phyloP scores from a whole-genome alignment of 768 basidiomycete genomes.

The Postia placenta region DNA sequence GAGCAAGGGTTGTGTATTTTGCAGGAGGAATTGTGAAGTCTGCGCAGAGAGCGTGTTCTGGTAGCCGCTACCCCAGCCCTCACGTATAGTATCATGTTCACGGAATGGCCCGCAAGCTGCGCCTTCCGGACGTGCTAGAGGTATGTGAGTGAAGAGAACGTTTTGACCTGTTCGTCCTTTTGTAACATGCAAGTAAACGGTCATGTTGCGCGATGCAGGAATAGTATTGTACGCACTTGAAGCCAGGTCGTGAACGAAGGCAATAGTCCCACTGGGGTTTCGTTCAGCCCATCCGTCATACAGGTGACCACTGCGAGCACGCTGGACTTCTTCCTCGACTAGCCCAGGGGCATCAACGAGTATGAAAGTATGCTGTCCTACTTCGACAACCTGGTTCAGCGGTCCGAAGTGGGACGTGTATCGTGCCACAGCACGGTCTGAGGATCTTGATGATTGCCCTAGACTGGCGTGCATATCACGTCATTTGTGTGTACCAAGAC shows the following conservation, averaged over 20 bases:
- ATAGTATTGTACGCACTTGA: slow-evolving; percentile 32
- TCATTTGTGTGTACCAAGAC: slow-evolving; percentile 3
- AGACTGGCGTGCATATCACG: slow-evolving; percentile 18
- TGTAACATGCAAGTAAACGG: no score
- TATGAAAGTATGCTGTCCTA: slow-evolving; percentile 69
- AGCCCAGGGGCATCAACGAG: slow-evolving; percentile 70
- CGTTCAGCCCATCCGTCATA: slow-evolving; percentile 42
- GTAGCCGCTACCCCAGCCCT: slow-evolving; percentile 74
- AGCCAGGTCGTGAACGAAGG: slow-evolving; percentile 29
- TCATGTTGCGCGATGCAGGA: no score
- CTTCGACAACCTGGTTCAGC: slow-evolving; percentile 52
- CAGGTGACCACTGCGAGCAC: slow-evolving; percentile 32
- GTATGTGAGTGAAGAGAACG: slow-evolving; percentile 85
- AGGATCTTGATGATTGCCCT: slow-evolving; percentile 22
- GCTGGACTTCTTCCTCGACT: slow-evolving; percentile 65
- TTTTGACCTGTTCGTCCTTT: no score
- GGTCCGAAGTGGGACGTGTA: slow-evolving; percentile 76
- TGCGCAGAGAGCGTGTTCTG: slow-evolving; percentile 76
- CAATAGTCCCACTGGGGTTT: slow-evolving; percentile 42
- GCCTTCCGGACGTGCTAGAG: slow-evolving; percentile 67
- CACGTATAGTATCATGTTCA: slow-evolving; percentile 67
- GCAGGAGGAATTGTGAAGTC: slow-evolving; percentile 61
- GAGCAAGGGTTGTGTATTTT: slow-evolving; percentile 54
- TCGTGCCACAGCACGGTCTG: slow-evolving; percentile 30
- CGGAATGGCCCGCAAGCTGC: slow-evolving; percentile 72